Conservation (phyloP, 495 filamentous ascomycete genomes). For the Extremus antarcticus region DNA sequence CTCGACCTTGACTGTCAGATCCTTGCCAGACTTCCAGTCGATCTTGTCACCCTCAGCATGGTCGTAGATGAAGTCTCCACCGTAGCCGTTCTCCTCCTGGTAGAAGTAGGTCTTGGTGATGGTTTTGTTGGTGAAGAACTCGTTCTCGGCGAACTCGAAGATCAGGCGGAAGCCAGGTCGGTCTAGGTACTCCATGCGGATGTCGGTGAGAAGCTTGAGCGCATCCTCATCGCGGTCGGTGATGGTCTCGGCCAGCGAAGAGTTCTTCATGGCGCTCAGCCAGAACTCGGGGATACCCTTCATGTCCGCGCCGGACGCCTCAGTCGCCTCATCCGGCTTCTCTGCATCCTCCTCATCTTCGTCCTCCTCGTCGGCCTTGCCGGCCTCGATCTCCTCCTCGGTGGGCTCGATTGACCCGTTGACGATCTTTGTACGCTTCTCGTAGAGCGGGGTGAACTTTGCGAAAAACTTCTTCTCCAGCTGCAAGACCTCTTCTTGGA, state of each 20-base stretch:
- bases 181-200: slow-evolving; percentile 98
- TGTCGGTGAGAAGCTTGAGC: slow-evolving; percentile 81
- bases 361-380: slow-evolving; percentile 69
- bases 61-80: slow-evolving; percentile 98
- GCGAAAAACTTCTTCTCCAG: slow-evolving; percentile 99
- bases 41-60: slow-evolving; percentile 97
- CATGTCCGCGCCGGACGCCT: slow-evolving; percentile 39
- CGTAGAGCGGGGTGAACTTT: slow-evolving; percentile 94
- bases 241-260: slow-evolving; percentile 94
- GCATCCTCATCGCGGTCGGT: slow-evolving; percentile 92
- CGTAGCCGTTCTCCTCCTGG: slow-evolving; percentile 96
- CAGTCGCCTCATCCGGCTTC: slow-evolving; percentile 37
- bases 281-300: slow-evolving; percentile 96
- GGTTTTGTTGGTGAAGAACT: slow-evolving; percentile 91
- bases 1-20: slow-evolving; percentile 87
- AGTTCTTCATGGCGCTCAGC: slow-evolving; percentile 99
- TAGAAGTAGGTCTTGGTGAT: slow-evolving; percentile 99
- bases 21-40: slow-evolving; percentile 87
- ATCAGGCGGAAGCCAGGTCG: slow-evolving; percentile 95
- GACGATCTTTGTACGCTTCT: slow-evolving; percentile 87
- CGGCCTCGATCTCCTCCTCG: slow-evolving; percentile 72
- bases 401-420: slow-evolving; percentile 82
- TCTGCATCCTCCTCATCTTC: slow-evolving; percentile 44
- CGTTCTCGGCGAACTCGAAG: slow-evolving; percentile 91
- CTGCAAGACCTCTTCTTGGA: slow-evolving; percentile 94